Percentiles rank a stretch among this genome's conserved stretches.
These are phyloP conservation scores for Kitagawia praeruptora DNA, from an alignment of 129 eudicot species.

Conservation along the genomic window DNA sequence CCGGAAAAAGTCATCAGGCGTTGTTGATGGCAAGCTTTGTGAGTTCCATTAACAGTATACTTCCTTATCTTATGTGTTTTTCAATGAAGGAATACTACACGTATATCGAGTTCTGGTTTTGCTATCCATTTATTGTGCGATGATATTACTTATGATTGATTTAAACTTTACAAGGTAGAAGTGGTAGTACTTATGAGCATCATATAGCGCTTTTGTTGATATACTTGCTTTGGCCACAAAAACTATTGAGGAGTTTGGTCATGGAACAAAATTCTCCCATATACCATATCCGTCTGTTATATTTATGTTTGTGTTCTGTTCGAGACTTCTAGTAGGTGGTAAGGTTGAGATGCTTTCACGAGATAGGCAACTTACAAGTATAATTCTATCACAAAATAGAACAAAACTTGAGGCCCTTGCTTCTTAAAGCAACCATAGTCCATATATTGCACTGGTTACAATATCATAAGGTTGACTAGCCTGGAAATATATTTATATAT, in stretches of 20 bases:
- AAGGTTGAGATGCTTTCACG: not conserved
- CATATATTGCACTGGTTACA: not conserved
- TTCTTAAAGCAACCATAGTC: not conserved
- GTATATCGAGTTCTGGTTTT: not conserved
- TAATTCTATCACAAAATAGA: not conserved
- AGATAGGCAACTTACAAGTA: not conserved
- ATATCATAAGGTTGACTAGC: not conserved
- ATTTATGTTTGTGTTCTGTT: not conserved
- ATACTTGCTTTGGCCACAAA: slow-evolving; percentile 50
- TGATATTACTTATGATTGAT: not conserved
- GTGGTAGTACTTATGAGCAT: slow-evolving; percentile 35
- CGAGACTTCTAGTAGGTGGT: not conserved
- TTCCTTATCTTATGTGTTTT: too few species aligned
- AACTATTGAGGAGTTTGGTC: slow-evolving; percentile 35
- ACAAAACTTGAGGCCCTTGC: not conserved
- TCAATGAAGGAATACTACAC: not conserved
- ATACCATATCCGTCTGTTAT: not conserved
- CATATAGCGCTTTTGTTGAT: slow-evolving; percentile 65
- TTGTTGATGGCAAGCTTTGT: too few species aligned
- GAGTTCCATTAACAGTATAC: too few species aligned
- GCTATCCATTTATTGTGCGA: not conserved
- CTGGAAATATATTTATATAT: not conserved
- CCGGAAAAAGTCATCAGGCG: too few species aligned
- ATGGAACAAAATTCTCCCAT: not conserved
- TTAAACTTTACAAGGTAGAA: not conserved